Evolutionary conservation across 371 early-diverging fungal genomes (phyloP).

Genomic region (Mortierella sp.): DNA sequence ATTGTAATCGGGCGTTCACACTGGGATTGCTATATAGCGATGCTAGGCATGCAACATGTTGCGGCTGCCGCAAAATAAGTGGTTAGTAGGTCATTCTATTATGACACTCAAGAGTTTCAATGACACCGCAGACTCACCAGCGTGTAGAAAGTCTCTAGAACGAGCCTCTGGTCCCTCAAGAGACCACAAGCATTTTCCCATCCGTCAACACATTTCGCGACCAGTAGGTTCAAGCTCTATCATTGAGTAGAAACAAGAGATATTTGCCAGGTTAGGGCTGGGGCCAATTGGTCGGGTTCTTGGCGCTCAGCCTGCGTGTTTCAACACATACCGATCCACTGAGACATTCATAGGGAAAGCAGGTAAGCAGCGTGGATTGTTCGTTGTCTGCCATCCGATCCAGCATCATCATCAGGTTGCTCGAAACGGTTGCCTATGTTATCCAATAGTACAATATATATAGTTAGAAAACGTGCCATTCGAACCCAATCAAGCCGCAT

Average conservation of each 20-base stretch:
- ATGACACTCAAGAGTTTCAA: background rate
- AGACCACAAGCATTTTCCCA: conserved; percentile 37
- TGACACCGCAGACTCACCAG: conserved; percentile 19
- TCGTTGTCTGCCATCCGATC: conserved; percentile 2
- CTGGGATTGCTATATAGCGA: conserved; percentile 9
- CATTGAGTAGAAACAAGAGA: background rate
- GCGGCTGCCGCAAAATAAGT: conserved; percentile 23
- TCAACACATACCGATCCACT: conserved; percentile 21
- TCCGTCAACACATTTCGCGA: conserved; percentile 21
- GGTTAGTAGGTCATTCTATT: background rate
- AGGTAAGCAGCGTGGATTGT: conserved; percentile 19
- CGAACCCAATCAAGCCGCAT: background rate
- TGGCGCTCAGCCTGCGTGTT: too few relatives aligned
- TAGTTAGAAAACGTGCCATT: background rate
- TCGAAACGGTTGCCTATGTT: background rate
- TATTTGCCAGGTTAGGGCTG: background rate
- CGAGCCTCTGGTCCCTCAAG: conserved; percentile 25
- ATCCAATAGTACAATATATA: background rate
- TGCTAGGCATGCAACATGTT: conserved; percentile 34
- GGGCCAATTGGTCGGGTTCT: background rate
- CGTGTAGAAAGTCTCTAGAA: conserved; percentile 45
- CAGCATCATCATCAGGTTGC: background rate
- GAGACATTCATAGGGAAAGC: conserved; percentile 34
- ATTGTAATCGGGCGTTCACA: background rate
- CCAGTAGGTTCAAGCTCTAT: conserved; percentile 30